Evolutionary conservation across 371 early-diverging fungal species (phyloP).

Genomic region (Nematocida minor): DNA sequence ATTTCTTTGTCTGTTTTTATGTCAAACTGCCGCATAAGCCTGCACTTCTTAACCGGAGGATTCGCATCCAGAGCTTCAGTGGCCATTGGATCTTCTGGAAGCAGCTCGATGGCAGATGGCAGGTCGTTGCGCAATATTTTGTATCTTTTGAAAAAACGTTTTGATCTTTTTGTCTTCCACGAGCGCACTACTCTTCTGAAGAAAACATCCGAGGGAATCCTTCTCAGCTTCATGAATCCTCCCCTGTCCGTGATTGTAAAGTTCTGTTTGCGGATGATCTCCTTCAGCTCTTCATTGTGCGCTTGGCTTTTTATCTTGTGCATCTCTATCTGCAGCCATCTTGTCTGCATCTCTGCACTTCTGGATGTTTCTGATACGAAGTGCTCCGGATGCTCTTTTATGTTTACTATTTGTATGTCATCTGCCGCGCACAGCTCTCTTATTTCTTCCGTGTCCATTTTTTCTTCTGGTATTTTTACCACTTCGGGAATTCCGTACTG

Average conservation of each 20-base stretch:
- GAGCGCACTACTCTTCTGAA: background rate
- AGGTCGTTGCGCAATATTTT: conserved; percentile 16
- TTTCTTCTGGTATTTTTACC: background rate
- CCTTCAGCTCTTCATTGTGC: background rate
- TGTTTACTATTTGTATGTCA: background rate
- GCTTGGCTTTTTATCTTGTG: background rate
- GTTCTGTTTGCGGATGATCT: background rate
- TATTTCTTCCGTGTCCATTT: background rate
- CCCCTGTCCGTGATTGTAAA: background rate
- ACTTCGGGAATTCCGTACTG: conserved; percentile 21
- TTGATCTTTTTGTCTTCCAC: background rate
- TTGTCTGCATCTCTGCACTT: background rate
- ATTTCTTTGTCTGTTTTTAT: conserved; percentile 32
- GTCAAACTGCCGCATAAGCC: background rate
- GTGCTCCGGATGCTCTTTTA: background rate
- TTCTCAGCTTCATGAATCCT: background rate
- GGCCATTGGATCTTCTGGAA: conserved; percentile 16
- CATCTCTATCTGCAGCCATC: background rate
- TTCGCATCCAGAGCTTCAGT: background rate
- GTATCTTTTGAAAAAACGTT: background rate
- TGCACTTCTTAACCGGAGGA: background rate
- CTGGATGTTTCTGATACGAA: background rate
- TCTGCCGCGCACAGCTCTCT: background rate
- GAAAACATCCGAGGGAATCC: conserved; percentile 14
- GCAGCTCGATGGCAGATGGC: conserved; percentile 9